Evolutionary conservation across 768 basidiomycete genomes (phyloP), one percentile per base, ranked within the genome.

Genomic region (Leucocoprinus birnbaumii): DNA sequence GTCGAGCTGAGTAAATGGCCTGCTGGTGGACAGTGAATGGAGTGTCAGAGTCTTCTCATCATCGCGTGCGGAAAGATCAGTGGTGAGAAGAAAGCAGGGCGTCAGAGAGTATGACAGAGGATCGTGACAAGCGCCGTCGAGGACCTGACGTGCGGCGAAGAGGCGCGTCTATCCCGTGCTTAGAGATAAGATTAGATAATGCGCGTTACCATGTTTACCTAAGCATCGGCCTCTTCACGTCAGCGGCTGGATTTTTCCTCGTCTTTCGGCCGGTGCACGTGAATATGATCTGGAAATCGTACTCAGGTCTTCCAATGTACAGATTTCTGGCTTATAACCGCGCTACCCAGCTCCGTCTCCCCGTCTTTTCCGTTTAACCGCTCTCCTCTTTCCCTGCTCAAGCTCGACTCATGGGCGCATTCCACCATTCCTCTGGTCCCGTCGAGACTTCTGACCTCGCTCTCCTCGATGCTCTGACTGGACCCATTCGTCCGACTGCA

Each of bases 391-490:
- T 57, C 50, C 49, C 46, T 47, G 45, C 53, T 58, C 48, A 43
- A 52, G 37, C 52, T 44, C 55, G 58, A 66, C 61, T 44, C n/a
- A 53, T 53, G 52, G 21, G 43, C 6, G 58, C 63, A 60, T 59
- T 51, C 62, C 63, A 50, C 49, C 63, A 56, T 55, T 52, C 63
- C 25, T 58, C 57, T 35, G 53, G 58, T 22, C 41, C 56, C 48
- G 47, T 58, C 40, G 64, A 68, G 55, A 63, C 68, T 45, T 71
- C 78, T 18, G 88, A 91, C 64, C 74, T 82, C 51, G 79, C 81
- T 38, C 69, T 92, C 4, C 83, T 91, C 54, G 81, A 90, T 51
- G 58, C 85, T 21, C 76, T 91, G 50, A 83, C 87, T 6, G 81
- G 76, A 38, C 74, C 85, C 51, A 53, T 66, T n/a, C 66, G 76